phyloP scores from a whole-genome alignment of 2,329 filamentous ascomycete genomes.

The Domatiomyces catenatus region DNA sequence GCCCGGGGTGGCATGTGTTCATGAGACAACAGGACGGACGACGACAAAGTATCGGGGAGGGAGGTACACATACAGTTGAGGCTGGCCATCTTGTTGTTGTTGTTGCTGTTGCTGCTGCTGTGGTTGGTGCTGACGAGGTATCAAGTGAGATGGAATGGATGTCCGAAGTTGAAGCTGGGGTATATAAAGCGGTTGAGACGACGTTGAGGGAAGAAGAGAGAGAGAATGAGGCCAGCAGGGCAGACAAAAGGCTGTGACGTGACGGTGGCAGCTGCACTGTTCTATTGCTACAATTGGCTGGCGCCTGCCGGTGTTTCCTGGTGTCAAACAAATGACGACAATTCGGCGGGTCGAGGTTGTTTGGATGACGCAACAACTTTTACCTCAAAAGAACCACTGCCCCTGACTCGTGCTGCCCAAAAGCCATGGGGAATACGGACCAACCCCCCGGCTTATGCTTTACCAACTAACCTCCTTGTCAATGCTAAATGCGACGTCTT shows the following conservation, averaged over 20 bases:
- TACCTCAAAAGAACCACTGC: neutral
- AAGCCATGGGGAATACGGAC: neutral
- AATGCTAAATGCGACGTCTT: neutral
- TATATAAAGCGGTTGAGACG: neutral
- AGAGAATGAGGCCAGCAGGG: neutral
- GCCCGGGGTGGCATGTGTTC: too few relatives aligned
- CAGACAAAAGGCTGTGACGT: neutral
- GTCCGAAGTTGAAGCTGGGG: neutral
- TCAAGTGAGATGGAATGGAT: neutral
- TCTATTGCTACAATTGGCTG: neutral
- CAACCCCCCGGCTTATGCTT: neutral
- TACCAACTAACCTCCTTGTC: neutral
- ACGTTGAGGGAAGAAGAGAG: neutral
- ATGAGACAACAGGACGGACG: too few relatives aligned
- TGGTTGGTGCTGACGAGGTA: neutral
- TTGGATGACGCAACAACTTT: neutral
- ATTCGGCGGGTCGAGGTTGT: neutral
- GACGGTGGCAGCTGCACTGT: neutral
- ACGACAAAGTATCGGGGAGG: too few relatives aligned
- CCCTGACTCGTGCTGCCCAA: neutral
- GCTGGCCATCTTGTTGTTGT: slow-evolving; percentile 37
- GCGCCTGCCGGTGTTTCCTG: neutral
- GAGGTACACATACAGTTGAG: slow-evolving; percentile 38
- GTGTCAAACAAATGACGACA: neutral
- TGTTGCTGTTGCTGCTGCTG: slow-evolving; percentile 19